Percentiles rank a stretch among this genome's conserved stretches.
Evolutionary conservation across 495 filamentous ascomycete genomes (phyloP).

Genomic region (Aspergillus sclerotioniger): DNA sequence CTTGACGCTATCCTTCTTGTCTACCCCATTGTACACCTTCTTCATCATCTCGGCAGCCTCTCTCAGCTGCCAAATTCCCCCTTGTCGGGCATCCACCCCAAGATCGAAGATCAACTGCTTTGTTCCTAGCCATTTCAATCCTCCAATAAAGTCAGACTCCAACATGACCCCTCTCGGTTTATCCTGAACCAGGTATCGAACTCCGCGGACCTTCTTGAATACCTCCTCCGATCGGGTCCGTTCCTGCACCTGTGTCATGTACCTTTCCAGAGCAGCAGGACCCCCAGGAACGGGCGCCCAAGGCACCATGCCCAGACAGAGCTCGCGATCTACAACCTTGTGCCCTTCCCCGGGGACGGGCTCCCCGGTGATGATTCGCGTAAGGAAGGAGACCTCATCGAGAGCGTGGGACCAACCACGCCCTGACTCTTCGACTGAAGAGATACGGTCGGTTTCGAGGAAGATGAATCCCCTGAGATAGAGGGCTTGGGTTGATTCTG

Average conservation of each 20-base stretch:
- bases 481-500: slow-evolving; percentile 11
- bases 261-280: slow-evolving; percentile 42
- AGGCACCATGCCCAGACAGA: slow-evolving; percentile 67
- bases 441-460: slow-evolving; percentile 75
- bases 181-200: slow-evolving; percentile 79
- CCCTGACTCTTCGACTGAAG: slow-evolving; percentile 47
- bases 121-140: slow-evolving; percentile 65
- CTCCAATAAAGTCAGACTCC: slow-evolving; percentile 58
- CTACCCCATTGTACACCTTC: slow-evolving; percentile 55
- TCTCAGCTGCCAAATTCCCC: slow-evolving; percentile 68
- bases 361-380: slow-evolving; percentile 59
- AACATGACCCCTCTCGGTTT: slow-evolving; percentile 64
- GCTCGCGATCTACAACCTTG: slow-evolving; percentile 39
- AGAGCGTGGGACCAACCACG: slow-evolving; percentile 59
- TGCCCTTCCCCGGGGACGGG: slow-evolving; percentile 62
- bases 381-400: slow-evolving; percentile 66
- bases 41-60: slow-evolving; percentile 71
- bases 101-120: slow-evolving; percentile 71
- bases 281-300: slow-evolving; percentile 79
- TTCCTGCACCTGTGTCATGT: slow-evolving; percentile 44
- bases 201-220: slow-evolving; percentile 61
- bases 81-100: slow-evolving; percentile 70
- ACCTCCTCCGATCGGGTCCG: slow-evolving; percentile 32
- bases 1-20: slow-evolving; percentile 57
- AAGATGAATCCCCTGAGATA: slow-evolving; percentile 68